Conservation (phyloP, 2,329 filamentous ascomycete genomes). For the Esteya vermicola region DNA sequence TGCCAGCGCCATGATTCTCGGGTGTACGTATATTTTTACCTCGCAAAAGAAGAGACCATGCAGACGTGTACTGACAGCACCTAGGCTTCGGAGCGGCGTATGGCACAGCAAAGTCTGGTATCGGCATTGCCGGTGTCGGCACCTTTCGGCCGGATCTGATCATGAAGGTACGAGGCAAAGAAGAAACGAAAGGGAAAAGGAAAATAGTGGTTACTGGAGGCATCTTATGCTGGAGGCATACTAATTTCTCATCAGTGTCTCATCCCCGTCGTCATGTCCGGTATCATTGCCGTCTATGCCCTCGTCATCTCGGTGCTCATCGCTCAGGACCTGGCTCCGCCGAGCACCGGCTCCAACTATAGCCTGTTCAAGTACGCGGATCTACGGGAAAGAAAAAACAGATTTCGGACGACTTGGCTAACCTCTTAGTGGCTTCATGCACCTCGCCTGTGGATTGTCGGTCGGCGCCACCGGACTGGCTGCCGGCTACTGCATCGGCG, state of each 20-base stretch:
- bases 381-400: too few relatives aligned
- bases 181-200: too few relatives aligned
- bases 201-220: too few relatives aligned
- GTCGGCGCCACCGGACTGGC: conserved; percentile 88
- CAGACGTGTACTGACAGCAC: not conserved
- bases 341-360: conserved; percentile 51
- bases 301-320: conserved; percentile 96
- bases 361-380: conserved; percentile 74
- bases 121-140: conserved; percentile 74
- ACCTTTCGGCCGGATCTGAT: conserved; percentile 77
- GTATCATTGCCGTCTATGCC: conserved; percentile 96
- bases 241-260: conserved; percentile 41
- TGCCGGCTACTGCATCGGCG: conserved; percentile 89
- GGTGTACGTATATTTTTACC: conserved; percentile 42
- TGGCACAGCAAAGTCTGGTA: conserved; percentile 77
- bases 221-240: not conserved
- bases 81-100: conserved; percentile 62
- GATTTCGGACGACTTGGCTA: too few relatives aligned
- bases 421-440: conserved; percentile 69
- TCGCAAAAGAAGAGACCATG: not conserved
- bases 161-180: conserved; percentile 92
- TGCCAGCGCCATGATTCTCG: conserved; percentile 70
- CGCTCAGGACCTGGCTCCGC: conserved; percentile 68
- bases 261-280: conserved; percentile 92
- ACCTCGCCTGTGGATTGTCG: conserved; percentile 77